phyloP scores from a whole-genome alignment of 768 basidiomycete species.

The Mycena galericulata region DNA sequence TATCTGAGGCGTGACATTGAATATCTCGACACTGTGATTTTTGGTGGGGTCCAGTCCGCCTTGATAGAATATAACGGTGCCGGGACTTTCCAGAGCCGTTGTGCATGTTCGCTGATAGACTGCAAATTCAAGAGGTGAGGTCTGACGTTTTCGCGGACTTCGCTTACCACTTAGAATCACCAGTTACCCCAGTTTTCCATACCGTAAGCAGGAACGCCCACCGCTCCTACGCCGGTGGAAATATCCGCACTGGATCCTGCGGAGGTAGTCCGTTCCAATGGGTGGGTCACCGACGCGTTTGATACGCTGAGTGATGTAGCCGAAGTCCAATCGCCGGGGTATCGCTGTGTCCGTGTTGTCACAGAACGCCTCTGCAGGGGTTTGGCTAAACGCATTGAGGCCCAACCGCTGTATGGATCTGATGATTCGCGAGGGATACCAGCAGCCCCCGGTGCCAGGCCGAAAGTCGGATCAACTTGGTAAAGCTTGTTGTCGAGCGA shows the following conservation, averaged over 20 bases:
- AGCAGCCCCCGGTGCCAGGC: too few relatives aligned
- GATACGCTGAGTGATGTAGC: slow-evolving; percentile 7
- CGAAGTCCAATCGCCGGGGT: slow-evolving; percentile 19
- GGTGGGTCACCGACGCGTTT: slow-evolving; percentile 24
- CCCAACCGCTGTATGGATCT: not conserved
- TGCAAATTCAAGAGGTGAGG: not conserved
- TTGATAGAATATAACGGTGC: slow-evolving; percentile 25
- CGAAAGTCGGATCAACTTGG: too few relatives aligned
- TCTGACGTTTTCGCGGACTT: not conserved
- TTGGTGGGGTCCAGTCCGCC: slow-evolving; percentile 26
- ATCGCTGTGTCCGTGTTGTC: slow-evolving; percentile 26
- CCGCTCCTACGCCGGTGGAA: slow-evolving; percentile 5
- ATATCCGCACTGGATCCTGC: slow-evolving; percentile 9
- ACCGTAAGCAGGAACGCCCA: slow-evolving; percentile 9
- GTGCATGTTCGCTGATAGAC: not conserved
- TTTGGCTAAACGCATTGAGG: slow-evolving; percentile 4
- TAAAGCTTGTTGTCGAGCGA: too few relatives aligned
- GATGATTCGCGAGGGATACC: too few relatives aligned
- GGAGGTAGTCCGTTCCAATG: slow-evolving; percentile 9
- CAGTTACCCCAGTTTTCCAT: slow-evolving; percentile 29
- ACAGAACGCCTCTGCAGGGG: slow-evolving; percentile 16
- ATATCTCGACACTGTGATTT: slow-evolving; percentile 18
- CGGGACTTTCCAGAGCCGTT: slow-evolving; percentile 30
- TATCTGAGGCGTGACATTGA: not conserved
- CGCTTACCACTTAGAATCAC: slow-evolving; percentile 18